A percentile compares a stretch with the other conserved stretches of the same genome.
These are phyloP conservation scores for Elsinoe perseae DNA, from an alignment of 2,329 filamentous ascomycete species.

Conservation along the genomic window DNA sequence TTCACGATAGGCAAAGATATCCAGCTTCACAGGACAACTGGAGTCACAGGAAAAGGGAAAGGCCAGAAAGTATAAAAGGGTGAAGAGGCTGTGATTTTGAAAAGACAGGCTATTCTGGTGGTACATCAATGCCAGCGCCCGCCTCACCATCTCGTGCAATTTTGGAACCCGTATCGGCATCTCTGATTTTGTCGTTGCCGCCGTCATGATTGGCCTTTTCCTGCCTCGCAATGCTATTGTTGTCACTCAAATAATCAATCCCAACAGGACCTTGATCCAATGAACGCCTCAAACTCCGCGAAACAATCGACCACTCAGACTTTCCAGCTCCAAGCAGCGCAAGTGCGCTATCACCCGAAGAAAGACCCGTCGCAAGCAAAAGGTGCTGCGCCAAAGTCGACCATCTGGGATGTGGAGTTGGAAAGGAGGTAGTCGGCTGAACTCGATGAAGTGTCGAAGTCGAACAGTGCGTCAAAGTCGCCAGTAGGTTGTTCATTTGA, in stretches of 20 bases:
- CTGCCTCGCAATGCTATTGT: constrained; percentile 10
- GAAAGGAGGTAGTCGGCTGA: constrained; percentile 16
- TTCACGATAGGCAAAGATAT: not conserved
- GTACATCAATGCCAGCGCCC: not conserved
- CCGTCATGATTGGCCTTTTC: constrained; percentile 12
- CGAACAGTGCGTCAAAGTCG: constrained; percentile 12
- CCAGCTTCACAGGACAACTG: not conserved
- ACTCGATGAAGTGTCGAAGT: constrained; percentile 18
- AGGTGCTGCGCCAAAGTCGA: constrained; percentile 20
- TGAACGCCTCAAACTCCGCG: constrained; percentile 12
- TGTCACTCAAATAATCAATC: not conserved
- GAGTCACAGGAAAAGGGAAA: not conserved
- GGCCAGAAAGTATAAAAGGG: not conserved
- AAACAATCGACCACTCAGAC: not conserved
- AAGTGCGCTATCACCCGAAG: constrained; percentile 19
- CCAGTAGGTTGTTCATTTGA: constrained; percentile 24
- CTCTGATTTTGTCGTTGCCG: constrained; percentile 5
- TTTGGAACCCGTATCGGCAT: not conserved
- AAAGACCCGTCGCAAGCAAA: constrained; percentile 20
- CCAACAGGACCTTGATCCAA: constrained; percentile 5
- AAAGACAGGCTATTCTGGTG: constrained; percentile 5
- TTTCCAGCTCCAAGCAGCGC: constrained; percentile 16
- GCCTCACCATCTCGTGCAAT: not conserved
- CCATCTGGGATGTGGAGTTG: constrained; percentile 17
- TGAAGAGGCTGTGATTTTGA: not conserved